Base-by-base conservation (phyloP, 176 grass and related monocot genomes). In the Tuctoria greenei region DNA sequence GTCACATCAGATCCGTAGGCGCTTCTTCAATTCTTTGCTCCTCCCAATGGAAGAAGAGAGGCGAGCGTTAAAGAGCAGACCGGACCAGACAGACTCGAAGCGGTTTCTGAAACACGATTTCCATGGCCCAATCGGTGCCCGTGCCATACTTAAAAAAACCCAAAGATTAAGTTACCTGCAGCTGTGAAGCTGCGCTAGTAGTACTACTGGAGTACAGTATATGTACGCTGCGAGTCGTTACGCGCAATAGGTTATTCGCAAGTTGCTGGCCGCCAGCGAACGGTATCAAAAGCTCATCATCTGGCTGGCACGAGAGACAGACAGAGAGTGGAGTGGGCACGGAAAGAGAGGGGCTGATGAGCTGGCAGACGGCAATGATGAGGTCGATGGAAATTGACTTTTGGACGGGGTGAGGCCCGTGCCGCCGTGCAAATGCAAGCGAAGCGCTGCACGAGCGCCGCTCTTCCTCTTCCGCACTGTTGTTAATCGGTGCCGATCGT, bases 361-460 rank as follows among this genome's bases (percentile, higher is more conserved):
- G 72, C 46, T 86, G 84, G 84, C 43, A 37, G 18, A 74, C 67
- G 63, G 72, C 73, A 44, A 72, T 51, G 39, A 72, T 77, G 78
- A 76, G 78, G 46, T 40, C 41, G 57, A 40, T 25, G 27, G 57
- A 31, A 65, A 46, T 65, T 23, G 85, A 87, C 79, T 77, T 77
- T 72, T 50, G 42, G 41, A 79, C 3, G 31, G 31, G 31, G 74
- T 80, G 61, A 39, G 28, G 55, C 41, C 35, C 55, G 11, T 47
- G n/a, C n/a, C n/a, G n/a, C n/a, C n/a, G n/a, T n/a, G n/a, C n/a
- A n/a, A n/a, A n/a, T n/a, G 45, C 45, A 12, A 21, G 52, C 8
- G 10, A n/a, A n/a, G n/a, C 31, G 3, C 31, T n/a, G n/a, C n/a
- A 9, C 51, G 20, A 9, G 49, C 12, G 36, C 61, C 20, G 78